Percentiles rank a stretch among this genome's conserved stretches.
These are phyloP conservation scores for Agaricus subrufescens DNA, from an alignment of 768 basidiomycete species.

Conservation along the genomic window DNA sequence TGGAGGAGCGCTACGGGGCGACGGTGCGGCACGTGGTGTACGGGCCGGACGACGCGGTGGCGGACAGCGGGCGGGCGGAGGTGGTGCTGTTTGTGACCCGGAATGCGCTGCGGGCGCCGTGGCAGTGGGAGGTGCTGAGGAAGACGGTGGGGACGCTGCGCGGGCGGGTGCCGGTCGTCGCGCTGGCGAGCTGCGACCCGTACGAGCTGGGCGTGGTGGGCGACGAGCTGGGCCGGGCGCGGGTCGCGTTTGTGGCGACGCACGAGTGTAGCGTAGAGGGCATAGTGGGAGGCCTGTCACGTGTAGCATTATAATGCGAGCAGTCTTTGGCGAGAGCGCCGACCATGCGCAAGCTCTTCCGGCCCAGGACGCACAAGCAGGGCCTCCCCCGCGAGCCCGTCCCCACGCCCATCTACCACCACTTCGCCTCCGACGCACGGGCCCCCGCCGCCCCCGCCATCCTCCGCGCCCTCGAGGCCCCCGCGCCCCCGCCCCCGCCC, in stretches of 20 bases:
- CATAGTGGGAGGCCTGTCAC: slow-evolving; percentile 33
- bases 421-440: neutral
- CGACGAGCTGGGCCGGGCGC: slow-evolving; percentile 13
- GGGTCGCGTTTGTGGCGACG: slow-evolving; percentile 39
- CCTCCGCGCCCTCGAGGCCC: slow-evolving; percentile 60
- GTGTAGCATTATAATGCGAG: neutral
- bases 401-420: slow-evolving; percentile 2
- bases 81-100: slow-evolving; percentile 52
- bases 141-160: neutral
- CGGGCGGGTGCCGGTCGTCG: slow-evolving; percentile 29
- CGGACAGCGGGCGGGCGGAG: slow-evolving; percentile 13
- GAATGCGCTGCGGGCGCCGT: slow-evolving; percentile 46
- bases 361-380: slow-evolving; percentile 38
- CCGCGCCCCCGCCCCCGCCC: slow-evolving; percentile 14
- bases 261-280: slow-evolving; percentile 58
- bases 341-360: slow-evolving; percentile 60
- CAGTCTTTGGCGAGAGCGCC: neutral
- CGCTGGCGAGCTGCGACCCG: slow-evolving; percentile 62
- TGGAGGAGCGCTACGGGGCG: slow-evolving; percentile 23
- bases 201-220: slow-evolving; percentile 44
- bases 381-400: slow-evolving; percentile 24
- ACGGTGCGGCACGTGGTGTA: slow-evolving; percentile 46
- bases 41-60: slow-evolving; percentile 10
- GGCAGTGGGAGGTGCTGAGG: slow-evolving; percentile 45
- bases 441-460: slow-evolving; percentile 41